A percentile compares a stretch with the other conserved stretches of the same genome.
These are phyloP conservation scores for Neonectria ditissima DNA, from an alignment of 2,329 filamentous ascomycete species.

Conservation along the genomic window DNA sequence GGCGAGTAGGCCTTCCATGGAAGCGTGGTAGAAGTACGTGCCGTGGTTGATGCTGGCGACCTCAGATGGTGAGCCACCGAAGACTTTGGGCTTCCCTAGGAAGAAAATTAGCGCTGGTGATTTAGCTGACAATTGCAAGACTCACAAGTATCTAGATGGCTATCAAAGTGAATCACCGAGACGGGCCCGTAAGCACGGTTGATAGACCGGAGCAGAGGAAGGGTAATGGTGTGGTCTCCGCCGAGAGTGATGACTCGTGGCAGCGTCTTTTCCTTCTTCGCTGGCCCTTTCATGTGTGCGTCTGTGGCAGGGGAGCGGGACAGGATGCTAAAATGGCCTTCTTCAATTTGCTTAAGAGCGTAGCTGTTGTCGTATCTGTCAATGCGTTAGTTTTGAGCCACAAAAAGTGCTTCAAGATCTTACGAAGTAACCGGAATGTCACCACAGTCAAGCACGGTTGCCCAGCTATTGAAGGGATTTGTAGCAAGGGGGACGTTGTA, in stretches of 20 bases:
- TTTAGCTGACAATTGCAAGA: not conserved
- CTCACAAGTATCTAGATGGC: constrained; percentile 75
- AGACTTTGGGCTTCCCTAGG: constrained; percentile 84
- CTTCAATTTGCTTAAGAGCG: constrained; percentile 86
- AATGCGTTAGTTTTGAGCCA: constrained; percentile 5
- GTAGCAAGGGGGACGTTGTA: constrained; percentile 86
- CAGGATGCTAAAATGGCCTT: constrained; percentile 82
- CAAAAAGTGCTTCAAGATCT: constrained; percentile 40
- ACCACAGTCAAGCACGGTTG: constrained; percentile 83
- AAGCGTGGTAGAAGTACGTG: constrained; percentile 88
- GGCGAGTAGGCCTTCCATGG: constrained; percentile 79
- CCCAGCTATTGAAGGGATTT: constrained; percentile 85
- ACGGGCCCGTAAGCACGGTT: constrained; percentile 71
- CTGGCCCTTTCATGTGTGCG: constrained; percentile 73
- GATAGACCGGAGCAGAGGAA: constrained; percentile 69
- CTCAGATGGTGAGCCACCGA: constrained; percentile 82
- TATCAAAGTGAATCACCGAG: constrained; percentile 72
- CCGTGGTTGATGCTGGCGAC: constrained; percentile 86
- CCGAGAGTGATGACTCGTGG: constrained; percentile 84
- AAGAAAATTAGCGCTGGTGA: constrained; percentile 21
- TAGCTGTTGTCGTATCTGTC: constrained; percentile 82
- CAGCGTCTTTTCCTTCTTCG: constrained; percentile 79
- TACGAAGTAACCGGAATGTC: constrained; percentile 88
- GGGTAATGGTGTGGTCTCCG: constrained; percentile 72
- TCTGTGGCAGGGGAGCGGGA: constrained; percentile 78